These are phyloP conservation scores for Alloascoidea hylecoeti DNA, from an alignment of 805 yeast genomes.

Conservation along the genomic window DNA sequence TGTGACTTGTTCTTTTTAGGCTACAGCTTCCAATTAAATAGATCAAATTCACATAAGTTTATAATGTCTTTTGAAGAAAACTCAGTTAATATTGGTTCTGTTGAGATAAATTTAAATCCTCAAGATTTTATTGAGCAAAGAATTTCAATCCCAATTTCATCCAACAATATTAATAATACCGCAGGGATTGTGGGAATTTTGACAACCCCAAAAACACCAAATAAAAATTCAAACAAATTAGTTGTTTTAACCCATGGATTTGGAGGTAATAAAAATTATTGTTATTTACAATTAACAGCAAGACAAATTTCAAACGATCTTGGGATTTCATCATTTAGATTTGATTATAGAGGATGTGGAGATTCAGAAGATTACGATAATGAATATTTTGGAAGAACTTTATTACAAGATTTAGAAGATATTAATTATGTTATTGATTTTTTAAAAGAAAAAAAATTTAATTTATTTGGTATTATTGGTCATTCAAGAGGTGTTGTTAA, in stretches of 20 bases:
- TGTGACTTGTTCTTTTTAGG: no score
- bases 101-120: no score
- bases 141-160: no score
- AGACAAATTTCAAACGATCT: constrained; percentile 36
- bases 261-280: constrained; percentile 72
- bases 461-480: constrained; percentile 44
- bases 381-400: constrained; percentile 31
- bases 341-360: constrained; percentile 84
- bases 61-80: no score
- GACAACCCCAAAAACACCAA: constrained; percentile 7
- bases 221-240: constrained; percentile 17
- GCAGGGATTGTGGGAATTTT: constrained; percentile 7
- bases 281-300: constrained; percentile 59
- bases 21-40: no score
- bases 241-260: constrained; percentile 69
- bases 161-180: no score
- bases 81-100: no score
- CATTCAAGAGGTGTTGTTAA: constrained; percentile 78
- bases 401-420: constrained; percentile 58
- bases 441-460: constrained; percentile 18
- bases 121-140: no score
- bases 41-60: no score
- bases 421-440: constrained; percentile 31
- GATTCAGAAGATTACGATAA: constrained; percentile 33
- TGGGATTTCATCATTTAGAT: constrained; percentile 56